Conservation (phyloP, 1,139 yeast species). For the Citeromyces hawaiiensis region DNA sequence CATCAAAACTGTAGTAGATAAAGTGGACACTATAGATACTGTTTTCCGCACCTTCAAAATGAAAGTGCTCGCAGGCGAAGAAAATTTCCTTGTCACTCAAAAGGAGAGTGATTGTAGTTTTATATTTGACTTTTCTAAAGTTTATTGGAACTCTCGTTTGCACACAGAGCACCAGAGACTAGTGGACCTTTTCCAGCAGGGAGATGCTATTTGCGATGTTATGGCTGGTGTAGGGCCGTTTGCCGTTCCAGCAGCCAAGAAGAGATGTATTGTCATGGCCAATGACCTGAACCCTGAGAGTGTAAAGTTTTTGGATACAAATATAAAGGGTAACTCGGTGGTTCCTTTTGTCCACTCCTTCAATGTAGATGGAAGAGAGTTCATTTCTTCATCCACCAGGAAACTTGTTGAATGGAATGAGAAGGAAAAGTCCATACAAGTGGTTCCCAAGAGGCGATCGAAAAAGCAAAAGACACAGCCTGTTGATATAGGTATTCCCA, state of each 20-base stretch:
- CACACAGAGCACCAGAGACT: slow-evolving; percentile 89
- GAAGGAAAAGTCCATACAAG: slow-evolving; percentile 20
- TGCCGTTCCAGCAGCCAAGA: slow-evolving; percentile 91
- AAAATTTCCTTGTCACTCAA: slow-evolving; percentile 70
- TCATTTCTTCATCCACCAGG: slow-evolving; percentile 49
- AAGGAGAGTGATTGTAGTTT: slow-evolving; percentile 80
- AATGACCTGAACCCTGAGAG: slow-evolving; percentile 91
- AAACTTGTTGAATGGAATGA: slow-evolving; percentile 31
- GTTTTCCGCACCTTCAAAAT: slow-evolving; percentile 84
- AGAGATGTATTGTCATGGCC: slow-evolving; percentile 67
- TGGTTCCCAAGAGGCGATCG: slow-evolving; percentile 11
- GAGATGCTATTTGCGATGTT: slow-evolving; percentile 74
- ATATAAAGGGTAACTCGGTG: slow-evolving; percentile 55
- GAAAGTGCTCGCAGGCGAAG: slow-evolving; percentile 83
- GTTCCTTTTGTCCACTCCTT: slow-evolving; percentile 42
- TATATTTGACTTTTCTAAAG: slow-evolving; percentile 80
- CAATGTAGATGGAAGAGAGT: slow-evolving; percentile 75
- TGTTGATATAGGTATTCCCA: slow-evolving; percentile 35
- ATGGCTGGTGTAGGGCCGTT: slow-evolving; percentile 99
- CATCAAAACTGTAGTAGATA: slow-evolving; percentile 87
- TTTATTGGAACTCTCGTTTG: slow-evolving; percentile 94
- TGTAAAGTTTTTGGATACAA: slow-evolving; percentile 51
- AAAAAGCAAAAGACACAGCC: slow-evolving; percentile 18
- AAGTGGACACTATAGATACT: slow-evolving; percentile 75
- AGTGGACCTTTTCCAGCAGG: slow-evolving; percentile 41